Base-by-base conservation (phyloP, 192 early-diverging fungal species). In the Borealophlyctis nickersoniae region DNA sequence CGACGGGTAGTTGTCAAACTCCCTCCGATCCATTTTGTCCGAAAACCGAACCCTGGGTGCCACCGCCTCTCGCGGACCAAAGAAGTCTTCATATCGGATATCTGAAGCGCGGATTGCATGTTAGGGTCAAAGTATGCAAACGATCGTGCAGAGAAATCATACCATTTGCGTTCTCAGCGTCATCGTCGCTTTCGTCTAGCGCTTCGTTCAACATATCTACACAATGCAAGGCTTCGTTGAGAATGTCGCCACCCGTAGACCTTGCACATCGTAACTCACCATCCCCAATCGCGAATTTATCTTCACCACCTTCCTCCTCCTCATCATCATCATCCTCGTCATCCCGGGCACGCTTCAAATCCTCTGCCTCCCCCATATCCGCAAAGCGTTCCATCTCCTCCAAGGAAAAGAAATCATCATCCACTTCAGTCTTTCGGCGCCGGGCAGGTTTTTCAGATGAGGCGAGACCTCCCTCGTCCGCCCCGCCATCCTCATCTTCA, bases 361-460 rank as follows among this genome's bases (percentile, higher is more conserved):
- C 88, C 28, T 75, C 60, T 28, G 76, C 72, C 70, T 92, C 89
- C 22, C 87, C 86, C 64, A 78, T 72, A 56, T 92, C 88, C 19
- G 92, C 93, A 81, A 97, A 97, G 63, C 77, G 72, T 30, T 92
- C 90, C 81, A 96, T 83, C 60, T 96, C 90, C 11, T 79, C 81
- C n/a, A 91, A 69, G n/a, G 82, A 86, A 70, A 98, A 98, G 67
- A 97, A 97, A 19, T 94, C 88, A 73, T 98, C 94, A 66, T 96
- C 94, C 0, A 98, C 74, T 52, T 87, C 83, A 27, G 89, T 88
- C 65, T 80, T 78, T 16, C 30, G 59, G 39, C 72, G 76, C 2
- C 31, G 67, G 22, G 13, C 9, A 16, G 29, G 24, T 56, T 16
- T 60, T 14, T 48, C 56, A 13, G 22, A 19, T 59, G 48, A 53